Base-by-base conservation (phyloP, 441 rosid genomes). In the Capsella rubella region DNA sequence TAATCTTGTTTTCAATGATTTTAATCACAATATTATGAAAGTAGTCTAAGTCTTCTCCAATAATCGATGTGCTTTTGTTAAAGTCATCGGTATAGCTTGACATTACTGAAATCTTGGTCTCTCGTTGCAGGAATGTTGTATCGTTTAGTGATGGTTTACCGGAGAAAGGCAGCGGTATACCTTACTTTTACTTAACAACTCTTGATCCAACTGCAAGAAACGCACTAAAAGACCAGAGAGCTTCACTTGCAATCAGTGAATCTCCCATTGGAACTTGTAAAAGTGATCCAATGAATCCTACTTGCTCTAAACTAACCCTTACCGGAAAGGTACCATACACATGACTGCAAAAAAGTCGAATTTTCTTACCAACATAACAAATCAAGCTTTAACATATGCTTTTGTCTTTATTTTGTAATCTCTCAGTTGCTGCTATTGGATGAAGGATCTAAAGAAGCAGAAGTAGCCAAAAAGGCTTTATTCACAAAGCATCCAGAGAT, bases 121-220 rank as follows among this genome's bases (percentile, higher is more conserved):
- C 39, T 51, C 2, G 45, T 53, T 76, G 70, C 74, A 93, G 95
- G 87, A 93, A 95, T 83, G 97, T 95, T 60, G 96, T 90, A 68
- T 95, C 97, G 9, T 95, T 80, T 76, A 92, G 99, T 54, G 99
- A 95, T 65, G 99, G 99, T 57, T 61, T 67, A 46, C 97, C 97
- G 0, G 75, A 75, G 6, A 55, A 87, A 75, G 85, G 96, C 16
- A 81, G 57, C 29, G 99, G 99, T 34, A 59, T 90, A 77, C 99
- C 97, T 0, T 95, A 89, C 80, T 95, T 95, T 76, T 95, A 95
- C 85, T 84, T 92, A 84, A 95, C 96, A 21, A 72, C 84, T 31
- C 99, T 92, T 63, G 99, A 95, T 85, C 97, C 97, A 78, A 95
- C 99, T 3, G 90, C 99, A 0, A 81, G 84, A 69, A 85, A 92